Conservation (phyloP, 2,329 filamentous ascomycete species). For the Xylaria sp. region DNA sequence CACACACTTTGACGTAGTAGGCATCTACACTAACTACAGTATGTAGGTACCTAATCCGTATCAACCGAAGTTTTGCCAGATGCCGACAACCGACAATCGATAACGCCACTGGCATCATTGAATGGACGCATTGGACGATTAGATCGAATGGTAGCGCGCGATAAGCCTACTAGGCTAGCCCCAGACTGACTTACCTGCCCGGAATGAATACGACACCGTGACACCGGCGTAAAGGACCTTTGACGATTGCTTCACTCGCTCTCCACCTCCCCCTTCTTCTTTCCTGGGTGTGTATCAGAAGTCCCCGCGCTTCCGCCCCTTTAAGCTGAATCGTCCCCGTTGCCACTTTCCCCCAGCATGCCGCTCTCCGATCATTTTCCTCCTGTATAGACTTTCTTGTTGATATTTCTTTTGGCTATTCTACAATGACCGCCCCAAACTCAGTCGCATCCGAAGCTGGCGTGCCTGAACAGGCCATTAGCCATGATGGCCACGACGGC, state of each 20-base stretch:
- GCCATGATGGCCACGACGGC: not conserved
- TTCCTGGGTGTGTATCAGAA: slow-evolving; percentile 36
- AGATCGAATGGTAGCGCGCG: slow-evolving; percentile 1
- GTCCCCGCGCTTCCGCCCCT: slow-evolving; percentile 27
- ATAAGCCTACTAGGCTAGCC: slow-evolving; percentile 19
- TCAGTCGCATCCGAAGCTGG: slow-evolving; percentile 20
- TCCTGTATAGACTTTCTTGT: slow-evolving; percentile 25
- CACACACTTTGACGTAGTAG: too few relatives aligned
- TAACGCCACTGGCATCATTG: slow-evolving; percentile 14
- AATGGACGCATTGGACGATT: not conserved
- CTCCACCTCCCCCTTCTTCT: slow-evolving; percentile 21
- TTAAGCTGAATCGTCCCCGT: slow-evolving; percentile 23
- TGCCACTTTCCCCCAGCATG: slow-evolving; percentile 30
- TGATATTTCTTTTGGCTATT: slow-evolving; percentile 28
- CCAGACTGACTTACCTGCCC: slow-evolving; percentile 3
- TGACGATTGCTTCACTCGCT: slow-evolving; percentile 37
- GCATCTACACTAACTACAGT: too few relatives aligned
- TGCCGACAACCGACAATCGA: slow-evolving; percentile 32
- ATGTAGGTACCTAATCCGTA: not conserved
- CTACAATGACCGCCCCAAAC: slow-evolving; percentile 20
- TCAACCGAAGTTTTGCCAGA: slow-evolving; percentile 21
- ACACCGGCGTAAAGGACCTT: slow-evolving; percentile 31
- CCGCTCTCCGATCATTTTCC: slow-evolving; percentile 20
- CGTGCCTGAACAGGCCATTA: slow-evolving; percentile 12
- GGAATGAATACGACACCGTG: slow-evolving; percentile 17